Conservation (phyloP, 164 flowering plant species). For the Piper longum region DNA sequence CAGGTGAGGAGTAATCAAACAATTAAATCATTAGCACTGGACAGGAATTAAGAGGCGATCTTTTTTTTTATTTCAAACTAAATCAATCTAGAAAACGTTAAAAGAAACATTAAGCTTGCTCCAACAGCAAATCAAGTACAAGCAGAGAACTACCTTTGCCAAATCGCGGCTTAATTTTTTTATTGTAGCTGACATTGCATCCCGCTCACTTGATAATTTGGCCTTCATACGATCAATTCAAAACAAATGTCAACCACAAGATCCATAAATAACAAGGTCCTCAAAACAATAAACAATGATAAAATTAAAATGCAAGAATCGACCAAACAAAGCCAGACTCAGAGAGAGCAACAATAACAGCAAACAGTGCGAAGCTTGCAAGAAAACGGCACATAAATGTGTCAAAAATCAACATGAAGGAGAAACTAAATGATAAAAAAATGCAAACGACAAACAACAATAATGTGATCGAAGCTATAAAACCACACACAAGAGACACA, state of each 20-base stretch:
- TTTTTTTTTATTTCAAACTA: no score
- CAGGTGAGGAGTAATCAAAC: background rate
- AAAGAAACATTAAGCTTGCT: background rate
- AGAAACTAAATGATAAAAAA: no score
- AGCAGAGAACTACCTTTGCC: slow-evolving; percentile 33
- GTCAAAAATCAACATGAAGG: no score
- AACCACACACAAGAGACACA: no score
- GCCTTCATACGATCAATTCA: slow-evolving; percentile 22
- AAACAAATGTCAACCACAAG: background rate
- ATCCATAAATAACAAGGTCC: background rate
- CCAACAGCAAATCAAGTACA: background rate
- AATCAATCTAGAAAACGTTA: background rate
- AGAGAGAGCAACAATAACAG: background rate
- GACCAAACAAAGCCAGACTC: background rate
- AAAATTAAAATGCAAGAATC: background rate
- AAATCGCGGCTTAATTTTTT: slow-evolving; percentile 74
- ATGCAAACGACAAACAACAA: no score
- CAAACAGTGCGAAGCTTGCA: background rate
- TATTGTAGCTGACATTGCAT: slow-evolving; percentile 37
- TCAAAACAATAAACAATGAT: background rate
- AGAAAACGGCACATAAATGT: background rate
- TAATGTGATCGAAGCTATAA: no score
- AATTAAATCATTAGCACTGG: background rate
- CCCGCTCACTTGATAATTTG: slow-evolving; percentile 59
- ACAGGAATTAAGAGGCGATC: background rate